Conservation (phyloP, 352 stramenopile genomes). For the Pythium oligandrum region DNA sequence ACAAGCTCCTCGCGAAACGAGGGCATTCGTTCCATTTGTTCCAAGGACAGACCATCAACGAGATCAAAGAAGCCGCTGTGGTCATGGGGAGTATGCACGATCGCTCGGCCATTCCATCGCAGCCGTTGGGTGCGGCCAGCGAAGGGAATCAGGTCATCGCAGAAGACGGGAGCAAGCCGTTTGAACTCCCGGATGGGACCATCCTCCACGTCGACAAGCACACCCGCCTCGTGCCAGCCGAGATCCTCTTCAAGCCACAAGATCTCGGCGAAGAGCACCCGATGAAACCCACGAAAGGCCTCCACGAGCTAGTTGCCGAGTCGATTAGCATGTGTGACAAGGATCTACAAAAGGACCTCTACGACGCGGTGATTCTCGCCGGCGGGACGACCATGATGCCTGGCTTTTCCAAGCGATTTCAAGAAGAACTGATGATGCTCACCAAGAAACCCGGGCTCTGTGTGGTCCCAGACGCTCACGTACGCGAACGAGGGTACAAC, state of each 20-base stretch:
- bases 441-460: conserved; percentile 31
- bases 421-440: conserved; percentile 47
- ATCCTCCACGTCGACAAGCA: conserved; percentile 77
- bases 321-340: conserved; percentile 87
- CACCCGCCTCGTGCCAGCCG: conserved; percentile 59
- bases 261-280: conserved; percentile 93
- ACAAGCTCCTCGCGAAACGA: conserved; percentile 61
- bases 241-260: conserved; percentile 82
- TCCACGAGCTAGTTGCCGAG: conserved; percentile 81
- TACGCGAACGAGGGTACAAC: conserved; percentile 84
- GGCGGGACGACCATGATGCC: conserved; percentile 84
- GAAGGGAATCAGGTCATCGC: conserved; percentile 15
- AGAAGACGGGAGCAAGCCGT: conserved; percentile 50
- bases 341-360: conserved; percentile 77
- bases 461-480: conserved; percentile 74
- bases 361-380: conserved; percentile 68
- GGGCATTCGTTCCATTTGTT: conserved; percentile 69
- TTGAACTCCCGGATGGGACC: conserved; percentile 83
- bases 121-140: conserved; percentile 16
- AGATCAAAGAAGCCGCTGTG: conserved; percentile 80
- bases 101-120: conserved; percentile 14
- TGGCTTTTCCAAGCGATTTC: conserved; percentile 77
- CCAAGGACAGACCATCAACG: conserved; percentile 68
- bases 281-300: conserved; percentile 41
- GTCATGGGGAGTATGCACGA: conserved; percentile 28